Conservation (phyloP, 2,329 filamentous ascomycete species). For the Fusarium sp. region DNA sequence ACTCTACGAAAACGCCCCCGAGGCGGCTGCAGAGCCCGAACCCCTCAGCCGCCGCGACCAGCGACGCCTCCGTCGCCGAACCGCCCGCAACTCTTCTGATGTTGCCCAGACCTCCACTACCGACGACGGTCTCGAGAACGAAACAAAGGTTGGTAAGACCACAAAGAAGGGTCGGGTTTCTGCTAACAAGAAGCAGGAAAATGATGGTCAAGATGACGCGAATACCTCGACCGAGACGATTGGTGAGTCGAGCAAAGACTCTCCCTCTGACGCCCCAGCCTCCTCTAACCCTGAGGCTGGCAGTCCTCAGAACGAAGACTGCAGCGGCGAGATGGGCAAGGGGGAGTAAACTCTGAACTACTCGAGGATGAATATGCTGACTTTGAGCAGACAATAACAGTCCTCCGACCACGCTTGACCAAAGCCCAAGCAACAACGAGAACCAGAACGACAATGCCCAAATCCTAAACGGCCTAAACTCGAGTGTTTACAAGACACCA, state of each 20-base stretch:
- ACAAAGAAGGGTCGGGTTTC: background rate
- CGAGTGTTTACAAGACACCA: background rate
- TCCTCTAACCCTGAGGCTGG: background rate
- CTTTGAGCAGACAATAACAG: background rate
- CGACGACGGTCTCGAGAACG: background rate
- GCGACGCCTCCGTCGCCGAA: background rate
- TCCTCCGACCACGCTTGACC: background rate
- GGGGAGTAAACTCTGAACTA: background rate
- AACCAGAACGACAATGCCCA: background rate
- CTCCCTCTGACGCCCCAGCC: background rate
- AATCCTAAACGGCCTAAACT: background rate
- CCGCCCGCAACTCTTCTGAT: background rate
- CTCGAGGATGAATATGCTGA: background rate
- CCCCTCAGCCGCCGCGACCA: background rate
- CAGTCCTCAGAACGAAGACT: background rate
- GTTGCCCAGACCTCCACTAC: background rate
- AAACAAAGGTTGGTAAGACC: background rate
- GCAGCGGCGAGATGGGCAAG: background rate
- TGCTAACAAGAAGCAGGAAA: background rate
- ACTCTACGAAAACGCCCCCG: background rate
- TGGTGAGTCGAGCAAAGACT: background rate
- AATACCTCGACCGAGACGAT: background rate
- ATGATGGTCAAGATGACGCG: background rate
- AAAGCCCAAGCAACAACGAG: background rate
- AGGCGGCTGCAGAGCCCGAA: background rate